Conservation (phyloP, 169 alveolate genomes). For the Cryptosporidium canis region DNA sequence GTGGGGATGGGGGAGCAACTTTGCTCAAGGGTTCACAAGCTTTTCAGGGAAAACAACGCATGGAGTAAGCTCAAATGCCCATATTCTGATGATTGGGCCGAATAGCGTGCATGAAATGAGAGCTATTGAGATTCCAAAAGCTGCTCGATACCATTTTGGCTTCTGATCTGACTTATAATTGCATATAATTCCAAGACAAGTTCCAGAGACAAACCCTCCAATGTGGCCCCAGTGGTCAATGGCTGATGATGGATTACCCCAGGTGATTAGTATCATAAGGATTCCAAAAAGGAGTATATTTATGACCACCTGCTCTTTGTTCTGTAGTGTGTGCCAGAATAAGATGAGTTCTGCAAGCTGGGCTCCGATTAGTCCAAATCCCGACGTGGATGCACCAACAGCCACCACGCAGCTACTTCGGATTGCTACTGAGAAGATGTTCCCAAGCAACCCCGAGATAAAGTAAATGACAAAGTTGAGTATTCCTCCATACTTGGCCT, state of each 20-base stretch:
- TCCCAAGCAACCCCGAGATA: slow-evolving; percentile 81
- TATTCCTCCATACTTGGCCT: slow-evolving; percentile 80
- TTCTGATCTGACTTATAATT: slow-evolving; percentile 79
- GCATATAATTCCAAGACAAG: slow-evolving; percentile 79
- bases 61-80: slow-evolving; percentile 60
- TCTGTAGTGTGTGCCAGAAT: slow-evolving; percentile 83
- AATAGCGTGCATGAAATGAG: background rate
- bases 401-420: slow-evolving; percentile 79
- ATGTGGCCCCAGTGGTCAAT: slow-evolving; percentile 85
- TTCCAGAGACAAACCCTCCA: slow-evolving; percentile 84
- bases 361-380: slow-evolving; percentile 84
- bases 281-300: slow-evolving; percentile 81
- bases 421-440: slow-evolving; percentile 80
- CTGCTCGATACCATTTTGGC: slow-evolving; percentile 80
- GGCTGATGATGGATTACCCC: slow-evolving; percentile 81
- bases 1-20: background rate
- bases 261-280: slow-evolving; percentile 79
- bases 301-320: slow-evolving; percentile 80
- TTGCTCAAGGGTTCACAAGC: background rate
- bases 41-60: slow-evolving; percentile 50
- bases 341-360: slow-evolving; percentile 83
- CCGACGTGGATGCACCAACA: slow-evolving; percentile 88
- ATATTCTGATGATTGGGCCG: slow-evolving; percentile 63
- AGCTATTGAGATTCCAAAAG: slow-evolving; percentile 57
- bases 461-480: slow-evolving; percentile 76